phyloP scores from a whole-genome alignment of 192 early-diverging fungal genomes.

The Gonapodya sp. region DNA sequence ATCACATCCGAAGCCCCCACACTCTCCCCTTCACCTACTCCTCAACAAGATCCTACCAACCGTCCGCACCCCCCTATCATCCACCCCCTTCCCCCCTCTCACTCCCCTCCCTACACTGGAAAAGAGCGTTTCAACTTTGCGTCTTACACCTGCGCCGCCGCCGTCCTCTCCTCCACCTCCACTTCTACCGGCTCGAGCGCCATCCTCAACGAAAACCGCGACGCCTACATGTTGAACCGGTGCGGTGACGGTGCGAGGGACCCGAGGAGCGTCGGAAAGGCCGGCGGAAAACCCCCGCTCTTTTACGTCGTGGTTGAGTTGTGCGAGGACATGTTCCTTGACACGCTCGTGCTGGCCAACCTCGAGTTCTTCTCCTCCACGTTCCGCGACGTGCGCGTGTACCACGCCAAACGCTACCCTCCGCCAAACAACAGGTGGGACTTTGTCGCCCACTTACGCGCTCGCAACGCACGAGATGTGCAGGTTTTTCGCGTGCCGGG shows the following conservation, averaged over 20 bases:
- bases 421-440: slow-evolving; percentile 67
- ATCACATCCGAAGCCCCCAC: not conserved
- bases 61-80: not conserved
- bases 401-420: slow-evolving; percentile 66
- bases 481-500: slow-evolving; percentile 76
- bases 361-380: slow-evolving; percentile 95
- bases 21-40: not conserved
- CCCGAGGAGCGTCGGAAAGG: not conserved
- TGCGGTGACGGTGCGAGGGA: slow-evolving; percentile 38
- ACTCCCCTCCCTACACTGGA: not conserved
- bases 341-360: slow-evolving; percentile 83
- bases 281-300: not conserved
- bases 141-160: slow-evolving; percentile 85
- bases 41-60: not conserved
- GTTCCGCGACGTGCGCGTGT: slow-evolving; percentile 78
- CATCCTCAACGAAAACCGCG: slow-evolving; percentile 83
- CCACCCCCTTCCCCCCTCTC: not conserved
- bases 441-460: slow-evolving; percentile 70
- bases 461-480: slow-evolving; percentile 71
- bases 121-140: slow-evolving; percentile 82
- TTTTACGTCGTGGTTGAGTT: slow-evolving; percentile 81
- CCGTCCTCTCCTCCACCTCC: slow-evolving; percentile 70
- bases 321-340: slow-evolving; percentile 87
- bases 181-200: slow-evolving; percentile 72
- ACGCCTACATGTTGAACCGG: slow-evolving; percentile 90